These are phyloP conservation scores for Basidiobolus heterosporus DNA, from an alignment of 371 early-diverging fungal genomes.

Conservation along the genomic window DNA sequence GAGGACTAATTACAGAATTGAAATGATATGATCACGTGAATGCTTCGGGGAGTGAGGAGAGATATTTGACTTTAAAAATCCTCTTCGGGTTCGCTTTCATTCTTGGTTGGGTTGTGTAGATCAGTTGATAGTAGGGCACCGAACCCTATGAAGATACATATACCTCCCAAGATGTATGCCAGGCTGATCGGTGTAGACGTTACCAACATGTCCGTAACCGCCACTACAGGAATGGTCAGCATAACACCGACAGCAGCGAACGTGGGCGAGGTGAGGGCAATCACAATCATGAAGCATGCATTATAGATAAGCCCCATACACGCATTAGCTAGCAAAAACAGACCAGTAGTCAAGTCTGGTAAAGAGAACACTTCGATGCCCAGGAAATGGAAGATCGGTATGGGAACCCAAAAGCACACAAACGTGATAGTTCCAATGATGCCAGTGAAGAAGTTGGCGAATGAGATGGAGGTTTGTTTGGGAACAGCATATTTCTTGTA, in stretches of 20 bases:
- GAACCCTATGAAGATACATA: slow-evolving; percentile 16
- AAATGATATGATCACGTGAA: too few relatives aligned
- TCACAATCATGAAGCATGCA: slow-evolving; percentile 58
- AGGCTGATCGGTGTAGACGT: slow-evolving; percentile 9
- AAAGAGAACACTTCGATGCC: slow-evolving; percentile 47
- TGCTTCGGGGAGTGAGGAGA: too few relatives aligned
- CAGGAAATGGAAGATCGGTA: slow-evolving; percentile 43
- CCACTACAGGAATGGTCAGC: slow-evolving; percentile 64
- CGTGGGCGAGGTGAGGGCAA: slow-evolving; percentile 57
- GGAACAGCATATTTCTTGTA: slow-evolving; percentile 63
- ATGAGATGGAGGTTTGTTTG: slow-evolving; percentile 16
- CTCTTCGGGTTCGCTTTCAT: too few relatives aligned
- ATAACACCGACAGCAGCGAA: slow-evolving; percentile 71
- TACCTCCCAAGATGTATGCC: slow-evolving; percentile 14
- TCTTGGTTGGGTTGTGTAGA: not conserved
- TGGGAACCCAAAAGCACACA: slow-evolving; percentile 47
- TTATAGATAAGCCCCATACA: slow-evolving; percentile 58
- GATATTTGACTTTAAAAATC: too few relatives aligned
- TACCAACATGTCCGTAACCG: slow-evolving; percentile 28
- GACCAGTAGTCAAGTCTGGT: slow-evolving; percentile 31
- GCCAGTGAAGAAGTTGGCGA: slow-evolving; percentile 53
- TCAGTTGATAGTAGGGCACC: slow-evolving; percentile 10
- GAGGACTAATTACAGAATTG: too few relatives aligned
- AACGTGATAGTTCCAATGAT: slow-evolving; percentile 39
- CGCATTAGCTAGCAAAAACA: slow-evolving; percentile 37